Conservation (phyloP, 2,329 filamentous ascomycete genomes). For the Exophiala alcalophila region DNA sequence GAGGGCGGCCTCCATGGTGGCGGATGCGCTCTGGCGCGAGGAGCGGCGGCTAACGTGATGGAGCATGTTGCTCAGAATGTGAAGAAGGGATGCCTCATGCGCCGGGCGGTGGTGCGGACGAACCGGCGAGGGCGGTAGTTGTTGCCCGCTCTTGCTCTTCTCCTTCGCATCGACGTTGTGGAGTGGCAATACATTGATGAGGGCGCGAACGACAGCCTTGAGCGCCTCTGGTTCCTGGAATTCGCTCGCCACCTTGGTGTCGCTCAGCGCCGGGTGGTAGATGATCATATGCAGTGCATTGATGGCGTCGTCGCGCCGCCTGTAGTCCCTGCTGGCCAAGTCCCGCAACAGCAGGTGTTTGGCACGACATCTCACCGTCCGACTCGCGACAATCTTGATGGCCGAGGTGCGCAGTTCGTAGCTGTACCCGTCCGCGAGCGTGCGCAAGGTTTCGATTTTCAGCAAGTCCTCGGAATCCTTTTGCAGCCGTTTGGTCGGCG, state of each 20-base stretch:
- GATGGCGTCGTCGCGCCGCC: slow-evolving; percentile 41
- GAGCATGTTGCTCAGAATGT: slow-evolving; percentile 61
- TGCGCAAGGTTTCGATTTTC: slow-evolving; percentile 59
- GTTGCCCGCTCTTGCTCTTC: slow-evolving; percentile 27
- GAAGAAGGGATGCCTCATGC: slow-evolving; percentile 43
- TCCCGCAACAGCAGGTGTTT: slow-evolving; percentile 43
- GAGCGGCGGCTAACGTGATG: slow-evolving; percentile 47
- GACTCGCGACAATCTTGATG: slow-evolving; percentile 46
- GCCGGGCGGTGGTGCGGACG: slow-evolving; percentile 34
- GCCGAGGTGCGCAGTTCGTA: slow-evolving; percentile 67
- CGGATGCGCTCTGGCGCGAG: neutral
- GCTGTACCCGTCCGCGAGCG: slow-evolving; percentile 67
- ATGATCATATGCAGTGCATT: slow-evolving; percentile 45
- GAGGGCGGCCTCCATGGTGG: slow-evolving; percentile 50
- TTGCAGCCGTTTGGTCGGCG: slow-evolving; percentile 19
- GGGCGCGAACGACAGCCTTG: slow-evolving; percentile 29
- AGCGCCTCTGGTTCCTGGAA: slow-evolving; percentile 31
- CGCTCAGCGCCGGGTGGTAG: slow-evolving; percentile 22
- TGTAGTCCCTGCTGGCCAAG: slow-evolving; percentile 39
- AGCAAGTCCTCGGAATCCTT: slow-evolving; percentile 26
- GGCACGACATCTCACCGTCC: slow-evolving; percentile 42
- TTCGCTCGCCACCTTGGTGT: slow-evolving; percentile 9
- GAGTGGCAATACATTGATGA: slow-evolving; percentile 28
- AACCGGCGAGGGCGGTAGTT: slow-evolving; percentile 24
- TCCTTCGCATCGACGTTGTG: slow-evolving; percentile 38